Base-by-base conservation (phyloP, 2,329 filamentous ascomycete species). In the Claviceps quebecensis region DNA sequence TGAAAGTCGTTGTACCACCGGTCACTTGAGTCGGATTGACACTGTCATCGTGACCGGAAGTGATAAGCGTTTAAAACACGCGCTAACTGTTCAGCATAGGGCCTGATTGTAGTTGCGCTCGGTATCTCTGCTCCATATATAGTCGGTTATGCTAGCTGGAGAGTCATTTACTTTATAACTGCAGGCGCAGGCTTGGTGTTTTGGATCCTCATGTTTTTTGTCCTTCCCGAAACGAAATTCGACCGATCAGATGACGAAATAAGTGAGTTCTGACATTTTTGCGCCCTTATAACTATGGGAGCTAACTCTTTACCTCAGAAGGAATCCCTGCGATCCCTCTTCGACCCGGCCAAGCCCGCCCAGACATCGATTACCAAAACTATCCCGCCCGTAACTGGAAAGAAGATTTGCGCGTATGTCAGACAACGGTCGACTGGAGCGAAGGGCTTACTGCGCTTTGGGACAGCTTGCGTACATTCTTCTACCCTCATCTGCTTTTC, bases 401-500 rank as follows among this genome's bases (percentile, higher is more conserved):
- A 17, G 41, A 19, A 13, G 43, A 50, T 22, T 16, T 46, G 11
- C 34, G 36, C 19, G 13, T 50, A 13, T 50, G 22, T 23, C 34
- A 34, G 19, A n/a, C 14, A 11, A 17, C 17, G 11, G 14, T 36
- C n/a, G 49, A 50, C 43, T 50, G 49, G 49, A 29, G 19, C 4
- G 5, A 23, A 22, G 49, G 49, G 9, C 6, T 45, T 3, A 34
- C 41, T 8, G 49, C 49, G 5, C 26, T 50, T 5, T 50, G 43
- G 49, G 49, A 50, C 17, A 45, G 49, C 13, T 4, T 50, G 29
- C 49, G 49, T 22, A 50, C 43, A 5, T 50, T 50, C 36, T 50
- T 50, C 34, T 50, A 50, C 4, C 49, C 49, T 19, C 49, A 50
- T 13, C 23, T 50, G 23, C 34, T 50, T 6, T 50, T 50, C 49